These are phyloP conservation scores for Pseudogymnoascus sp. DNA, from an alignment of 2,329 filamentous ascomycete genomes.

Conservation along the genomic window DNA sequence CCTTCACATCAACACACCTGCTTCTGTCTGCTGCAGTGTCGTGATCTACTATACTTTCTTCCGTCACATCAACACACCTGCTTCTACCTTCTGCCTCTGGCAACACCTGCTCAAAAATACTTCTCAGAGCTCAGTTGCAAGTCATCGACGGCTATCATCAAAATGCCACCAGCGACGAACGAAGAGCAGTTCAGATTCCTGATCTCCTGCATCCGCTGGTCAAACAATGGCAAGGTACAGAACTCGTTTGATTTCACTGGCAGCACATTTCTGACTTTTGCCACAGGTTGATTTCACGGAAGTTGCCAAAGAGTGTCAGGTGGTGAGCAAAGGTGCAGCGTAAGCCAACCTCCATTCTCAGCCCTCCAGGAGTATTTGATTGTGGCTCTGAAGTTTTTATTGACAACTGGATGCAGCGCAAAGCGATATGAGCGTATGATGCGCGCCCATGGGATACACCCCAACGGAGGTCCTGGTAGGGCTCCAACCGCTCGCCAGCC, in stretches of 20 bases:
- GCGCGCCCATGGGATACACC: conserved; percentile 46
- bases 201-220: conserved; percentile 56
- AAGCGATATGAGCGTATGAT: conserved; percentile 63
- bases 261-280: background rate
- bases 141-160: conserved; percentile 18
- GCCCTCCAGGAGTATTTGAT: background rate
- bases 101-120: background rate
- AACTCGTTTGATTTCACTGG: background rate
- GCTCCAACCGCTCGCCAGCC: conserved; percentile 15
- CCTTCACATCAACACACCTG: background rate
- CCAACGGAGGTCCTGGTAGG: conserved; percentile 23
- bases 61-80: background rate
- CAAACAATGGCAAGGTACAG: conserved; percentile 51
- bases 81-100: background rate
- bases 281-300: conserved; percentile 55
- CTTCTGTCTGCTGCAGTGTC: background rate
- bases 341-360: conserved; percentile 37
- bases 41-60: background rate
- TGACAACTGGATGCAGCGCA: conserved; percentile 37
- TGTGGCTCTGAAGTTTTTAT: background rate
- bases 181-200: conserved; percentile 59
- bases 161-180: conserved; percentile 44
- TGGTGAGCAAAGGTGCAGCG: conserved; percentile 62
- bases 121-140: background rate
- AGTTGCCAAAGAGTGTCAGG: conserved; percentile 57